Base-by-base conservation (phyloP, 2,329 filamentous ascomycete genomes). In the Chaetomiaceae sp. region DNA sequence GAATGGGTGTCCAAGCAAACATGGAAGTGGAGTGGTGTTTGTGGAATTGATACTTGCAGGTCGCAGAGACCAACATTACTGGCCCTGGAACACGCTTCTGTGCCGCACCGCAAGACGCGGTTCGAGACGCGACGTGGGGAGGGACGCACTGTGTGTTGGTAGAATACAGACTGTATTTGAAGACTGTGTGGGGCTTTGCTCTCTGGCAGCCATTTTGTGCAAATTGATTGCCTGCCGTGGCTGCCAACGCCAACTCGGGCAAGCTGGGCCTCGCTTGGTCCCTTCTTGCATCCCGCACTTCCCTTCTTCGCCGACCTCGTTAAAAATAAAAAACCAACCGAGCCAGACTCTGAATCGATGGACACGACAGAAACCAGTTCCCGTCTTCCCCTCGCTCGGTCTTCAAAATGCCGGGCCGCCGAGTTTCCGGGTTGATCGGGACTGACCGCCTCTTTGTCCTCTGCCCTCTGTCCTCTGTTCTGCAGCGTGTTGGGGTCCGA, bases 121-220 rank as follows among this genome's bases (percentile, higher is more conserved):
- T 55, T 41, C 25, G 48, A 45, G 54, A 58, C 51, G 54, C 51
- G 56, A 56, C 56, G 47, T 51, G 54, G 44, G 34, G 50, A 33
- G 47, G 43, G 42, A 45, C 35, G 34, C 35, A 51, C 54, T 23
- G 51, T 51, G 4, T n/a, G 12, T 13, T 23, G n/a, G 33, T 16
- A 37, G 8, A 35, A 37, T 23, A 8, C 16, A 6, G 14, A 50
- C 48, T 50, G 48, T 50, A 17, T 3, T 2, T 13, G 1, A 14
- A 8, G 4, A 38, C 47, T 20, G 47, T 38, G 14, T 34, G 17
- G 37, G 16, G 20, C 14, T 12, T 13, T 5, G 14, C 5, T 19
- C 8, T 13, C 5, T 13, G 4, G 16, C 34, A 17, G n/a, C 9
- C 16, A 7, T 3, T 12, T 9, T 12, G 34, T 16, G 16, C n/a